Percentiles rank a stretch among this genome's conserved stretches.
These are phyloP conservation scores for Lactifluus hygrophoroides DNA, from an alignment of 768 basidiomycete genomes.

Conservation along the genomic window DNA sequence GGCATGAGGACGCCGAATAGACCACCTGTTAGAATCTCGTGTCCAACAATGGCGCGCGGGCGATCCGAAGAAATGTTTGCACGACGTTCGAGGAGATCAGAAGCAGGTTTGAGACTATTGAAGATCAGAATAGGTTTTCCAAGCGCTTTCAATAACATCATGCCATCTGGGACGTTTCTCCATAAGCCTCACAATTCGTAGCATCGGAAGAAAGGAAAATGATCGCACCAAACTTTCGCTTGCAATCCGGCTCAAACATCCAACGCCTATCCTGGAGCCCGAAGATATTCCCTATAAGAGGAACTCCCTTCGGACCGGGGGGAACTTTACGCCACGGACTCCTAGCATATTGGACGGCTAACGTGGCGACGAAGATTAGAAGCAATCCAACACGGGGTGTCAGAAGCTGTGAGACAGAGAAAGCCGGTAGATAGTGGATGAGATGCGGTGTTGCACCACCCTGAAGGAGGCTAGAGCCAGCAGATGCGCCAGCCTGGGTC, in stretches of 20 bases:
- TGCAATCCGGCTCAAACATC: background rate
- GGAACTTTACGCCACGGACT: conserved; percentile 11
- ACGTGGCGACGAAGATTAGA: background rate
- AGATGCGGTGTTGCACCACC: too few species aligned
- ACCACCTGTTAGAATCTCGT: conserved; percentile 28
- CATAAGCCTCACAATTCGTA: background rate
- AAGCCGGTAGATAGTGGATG: too few species aligned
- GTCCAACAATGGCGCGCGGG: conserved; percentile 25
- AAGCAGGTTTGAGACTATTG: conserved; percentile 27
- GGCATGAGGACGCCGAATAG: conserved; percentile 23
- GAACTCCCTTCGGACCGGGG: conserved; percentile 5
- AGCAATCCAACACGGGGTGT: background rate
- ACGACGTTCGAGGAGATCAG: conserved; percentile 34
- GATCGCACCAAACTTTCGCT: background rate
- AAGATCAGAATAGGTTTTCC: conserved; percentile 23
- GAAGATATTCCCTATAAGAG: conserved; percentile 4
- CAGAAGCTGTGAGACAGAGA: background rate
- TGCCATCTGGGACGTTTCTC: background rate
- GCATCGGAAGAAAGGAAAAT: background rate
- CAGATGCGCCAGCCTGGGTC: too few species aligned
- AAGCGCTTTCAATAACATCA: conserved; percentile 5
- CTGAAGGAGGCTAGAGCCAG: too few species aligned
- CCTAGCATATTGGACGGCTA: background rate
- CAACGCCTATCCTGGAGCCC: background rate
- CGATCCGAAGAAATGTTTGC: conserved; percentile 24